These are phyloP conservation scores for Ophiosphaerella herpotricha DNA, from an alignment of 2,329 filamentous ascomycete species.

Conservation along the genomic window DNA sequence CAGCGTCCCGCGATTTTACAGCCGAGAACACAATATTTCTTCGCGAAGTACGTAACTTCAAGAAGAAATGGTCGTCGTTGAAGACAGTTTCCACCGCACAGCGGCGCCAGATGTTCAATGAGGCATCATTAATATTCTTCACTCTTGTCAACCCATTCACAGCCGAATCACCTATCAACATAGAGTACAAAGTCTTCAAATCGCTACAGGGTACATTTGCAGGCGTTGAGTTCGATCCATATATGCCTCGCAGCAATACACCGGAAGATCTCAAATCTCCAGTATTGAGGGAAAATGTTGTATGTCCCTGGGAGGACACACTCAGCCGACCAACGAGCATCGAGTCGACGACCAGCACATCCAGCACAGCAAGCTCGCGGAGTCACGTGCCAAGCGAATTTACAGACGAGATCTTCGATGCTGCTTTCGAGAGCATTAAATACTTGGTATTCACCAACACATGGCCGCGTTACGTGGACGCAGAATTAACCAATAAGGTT, in stretches of 20 bases:
- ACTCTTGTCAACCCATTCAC: conserved; percentile 46
- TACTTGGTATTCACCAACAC: conserved; percentile 47
- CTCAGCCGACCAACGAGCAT: conserved; percentile 40
- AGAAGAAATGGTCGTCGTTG: conserved; percentile 38
- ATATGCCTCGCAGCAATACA: conserved; percentile 32
- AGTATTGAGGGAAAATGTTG: conserved; percentile 37
- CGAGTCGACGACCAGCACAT: conserved; percentile 29
- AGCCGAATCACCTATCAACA: conserved; percentile 45
- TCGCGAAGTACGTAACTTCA: conserved; percentile 46
- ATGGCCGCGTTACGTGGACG: conserved; percentile 44
- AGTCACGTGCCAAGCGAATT: conserved; percentile 43
- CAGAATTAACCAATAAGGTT: conserved; percentile 22
- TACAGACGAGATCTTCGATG: conserved; percentile 39
- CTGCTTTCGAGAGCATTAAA: conserved; percentile 45
- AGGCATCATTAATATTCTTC: conserved; percentile 46
- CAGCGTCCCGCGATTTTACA: conserved; percentile 43
- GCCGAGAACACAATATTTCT: conserved; percentile 47
- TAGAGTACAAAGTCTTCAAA: conserved; percentile 47
- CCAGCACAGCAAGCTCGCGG: conserved; percentile 26
- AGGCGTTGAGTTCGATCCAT: conserved; percentile 43
- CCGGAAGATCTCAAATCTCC: conserved; percentile 30
- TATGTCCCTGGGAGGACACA: conserved; percentile 45
- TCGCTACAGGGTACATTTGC: conserved; percentile 37
- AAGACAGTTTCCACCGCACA: conserved; percentile 35
- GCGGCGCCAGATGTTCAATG: conserved; percentile 43